Evolutionary conservation across 2,329 filamentous ascomycete genomes (phyloP), one percentile per base, ranked within the genome.

Genomic region (Lachnellula hyalina): DNA sequence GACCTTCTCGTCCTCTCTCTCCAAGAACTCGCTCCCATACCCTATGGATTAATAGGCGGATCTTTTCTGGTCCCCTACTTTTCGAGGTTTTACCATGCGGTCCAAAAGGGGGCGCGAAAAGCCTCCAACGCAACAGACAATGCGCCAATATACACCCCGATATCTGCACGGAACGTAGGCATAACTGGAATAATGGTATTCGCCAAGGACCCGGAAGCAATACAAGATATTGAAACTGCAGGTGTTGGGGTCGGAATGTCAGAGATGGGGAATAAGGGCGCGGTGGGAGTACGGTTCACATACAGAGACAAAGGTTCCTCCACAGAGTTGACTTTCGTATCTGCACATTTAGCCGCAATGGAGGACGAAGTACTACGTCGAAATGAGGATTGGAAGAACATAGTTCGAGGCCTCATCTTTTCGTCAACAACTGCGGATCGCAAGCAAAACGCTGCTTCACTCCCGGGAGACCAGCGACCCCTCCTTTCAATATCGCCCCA

Each of bases 221-320:
- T 96, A 50, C 74, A 75, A 51, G 76, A 81, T 65, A 74, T 94
- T n/a, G 81, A 90, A 61, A 85, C 83, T n/a, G 90, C 87, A 2
- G 89, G 88, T 51, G 86, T 91, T 2, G 92, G 94, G 0, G 87
- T 96, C 48, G 94, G 94, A 0, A 71, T 91, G 1, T 86, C 85
- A 55, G 87, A 93, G 49, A 94, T 96, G 87, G 94, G 91, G 15
- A 96, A 96, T 72, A 99, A 99, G 73, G 94, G 93, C 32, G 93
- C 91, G 3, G 87, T 96, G 0, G 94, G 87, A 0, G 77, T 93
- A 57, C 80, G 91, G 35, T 72, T 94, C 44, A 78, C 83, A 14
- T 86, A 89, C 64, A 66, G 71, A 5, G 65, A 61, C 32, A 62
- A 59, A 9, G 64, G 63, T 19, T 67, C 60, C 48, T 74, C 74